A percentile compares a stretch with the other conserved stretches of the same genome.
Conservation (phyloP, 2,329 filamentous ascomycete species). For the Pestalotiopsis sp. region DNA sequence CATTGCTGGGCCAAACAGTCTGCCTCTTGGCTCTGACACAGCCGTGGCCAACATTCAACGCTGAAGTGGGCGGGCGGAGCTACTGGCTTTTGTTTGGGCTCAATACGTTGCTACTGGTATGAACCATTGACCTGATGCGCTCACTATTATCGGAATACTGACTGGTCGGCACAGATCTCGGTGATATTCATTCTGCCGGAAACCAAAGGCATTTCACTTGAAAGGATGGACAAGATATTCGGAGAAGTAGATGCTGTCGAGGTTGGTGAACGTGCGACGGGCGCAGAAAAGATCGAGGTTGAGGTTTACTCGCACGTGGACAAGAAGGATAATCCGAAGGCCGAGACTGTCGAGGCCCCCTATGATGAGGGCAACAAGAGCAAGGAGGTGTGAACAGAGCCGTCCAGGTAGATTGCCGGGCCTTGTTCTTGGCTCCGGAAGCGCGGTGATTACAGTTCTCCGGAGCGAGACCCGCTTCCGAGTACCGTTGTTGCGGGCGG, state of each 20-base stretch:
- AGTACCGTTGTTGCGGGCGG: neutral
- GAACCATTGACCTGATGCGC: neutral
- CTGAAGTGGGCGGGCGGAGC: neutral
- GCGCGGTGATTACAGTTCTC: neutral
- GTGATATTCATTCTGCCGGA: neutral
- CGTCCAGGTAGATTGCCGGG: too few relatives aligned
- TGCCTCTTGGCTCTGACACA: neutral
- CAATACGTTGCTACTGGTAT: neutral
- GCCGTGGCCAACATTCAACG: constrained; percentile 2
- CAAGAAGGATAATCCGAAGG: neutral
- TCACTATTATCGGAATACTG: neutral
- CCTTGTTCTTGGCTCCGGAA: neutral
- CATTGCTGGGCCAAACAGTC: neutral
- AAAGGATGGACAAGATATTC: constrained; percentile 1
- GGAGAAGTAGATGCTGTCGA: constrained; percentile 1
- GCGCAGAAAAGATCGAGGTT: neutral
- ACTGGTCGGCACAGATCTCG: neutral
- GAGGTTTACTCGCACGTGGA: neutral
- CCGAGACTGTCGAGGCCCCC: neutral
- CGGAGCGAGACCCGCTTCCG: neutral
- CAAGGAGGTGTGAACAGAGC: neutral
- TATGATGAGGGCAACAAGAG: neutral
- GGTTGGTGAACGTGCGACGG: neutral
- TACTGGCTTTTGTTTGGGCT: neutral
- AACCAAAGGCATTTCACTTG: neutral